These are phyloP conservation scores for Backusella circina DNA, from an alignment of 192 early-diverging fungal genomes.

Conservation along the genomic window DNA sequence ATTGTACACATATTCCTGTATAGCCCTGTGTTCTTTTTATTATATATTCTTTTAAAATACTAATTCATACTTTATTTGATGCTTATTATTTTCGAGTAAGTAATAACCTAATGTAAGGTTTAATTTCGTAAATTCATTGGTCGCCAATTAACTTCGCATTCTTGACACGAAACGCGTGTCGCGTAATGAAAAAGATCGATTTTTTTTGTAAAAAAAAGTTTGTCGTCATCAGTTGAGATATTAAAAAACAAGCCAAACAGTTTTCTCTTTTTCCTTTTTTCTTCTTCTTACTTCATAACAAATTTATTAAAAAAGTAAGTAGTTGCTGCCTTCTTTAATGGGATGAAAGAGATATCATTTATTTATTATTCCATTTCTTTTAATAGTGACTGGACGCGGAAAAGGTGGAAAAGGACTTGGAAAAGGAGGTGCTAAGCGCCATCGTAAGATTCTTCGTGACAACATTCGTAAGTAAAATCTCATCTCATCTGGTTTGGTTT, in stretches of 20 bases:
- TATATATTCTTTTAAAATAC: not conserved
- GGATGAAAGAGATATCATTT: not conserved
- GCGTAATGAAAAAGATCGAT: not conserved
- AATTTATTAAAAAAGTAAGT: not conserved
- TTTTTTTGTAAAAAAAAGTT: not conserved
- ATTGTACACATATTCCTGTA: not conserved
- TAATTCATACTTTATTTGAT: not conserved
- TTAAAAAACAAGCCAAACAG: not conserved
- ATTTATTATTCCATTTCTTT: not conserved
- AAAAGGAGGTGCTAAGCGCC: conserved; percentile 99
- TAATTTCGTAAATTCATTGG: not conserved
- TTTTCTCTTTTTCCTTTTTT: not conserved
- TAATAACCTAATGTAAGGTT: not conserved
- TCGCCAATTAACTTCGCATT: not conserved
- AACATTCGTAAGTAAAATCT: conserved; percentile 63
- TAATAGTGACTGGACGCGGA: conserved; percentile 91
- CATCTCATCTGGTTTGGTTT: not conserved
- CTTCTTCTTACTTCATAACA: not conserved
- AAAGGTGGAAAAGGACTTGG: conserved; percentile 98
- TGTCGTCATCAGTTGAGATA: not conserved
- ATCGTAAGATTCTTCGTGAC: conserved; percentile 99
- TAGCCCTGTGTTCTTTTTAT: not conserved
- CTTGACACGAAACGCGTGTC: not conserved
- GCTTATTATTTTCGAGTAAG: not conserved
- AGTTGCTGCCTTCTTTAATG: not conserved